phyloP scores from a whole-genome alignment of 139 green algal genomes.

The Diplosphaera chodatii region DNA sequence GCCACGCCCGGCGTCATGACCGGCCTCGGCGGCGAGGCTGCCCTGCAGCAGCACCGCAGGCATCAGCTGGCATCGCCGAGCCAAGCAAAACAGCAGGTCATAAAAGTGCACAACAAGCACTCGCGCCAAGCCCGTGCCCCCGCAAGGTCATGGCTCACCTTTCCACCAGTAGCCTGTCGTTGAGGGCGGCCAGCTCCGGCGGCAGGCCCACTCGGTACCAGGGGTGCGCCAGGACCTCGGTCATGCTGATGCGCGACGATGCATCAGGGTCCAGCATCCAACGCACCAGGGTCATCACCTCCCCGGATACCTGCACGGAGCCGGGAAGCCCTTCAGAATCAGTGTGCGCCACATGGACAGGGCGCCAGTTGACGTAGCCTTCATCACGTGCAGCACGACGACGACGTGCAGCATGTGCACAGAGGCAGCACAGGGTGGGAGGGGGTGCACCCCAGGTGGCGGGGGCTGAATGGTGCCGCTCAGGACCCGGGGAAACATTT shows the following conservation, averaged over 20 bases:
- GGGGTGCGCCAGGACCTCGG: slow-evolving; percentile 43
- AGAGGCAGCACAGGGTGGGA: neutral
- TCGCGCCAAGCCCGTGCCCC: too few species aligned
- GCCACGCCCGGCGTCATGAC: too few species aligned
- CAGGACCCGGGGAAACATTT: neutral
- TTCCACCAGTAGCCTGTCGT: slow-evolving; percentile 21
- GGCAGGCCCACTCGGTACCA: slow-evolving; percentile 56
- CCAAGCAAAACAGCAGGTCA: too few species aligned
- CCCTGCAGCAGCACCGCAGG: too few species aligned
- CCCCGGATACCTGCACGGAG: slow-evolving; percentile 47
- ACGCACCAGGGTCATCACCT: slow-evolving; percentile 64
- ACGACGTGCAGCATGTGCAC: neutral
- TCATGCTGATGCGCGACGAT: slow-evolving; percentile 35
- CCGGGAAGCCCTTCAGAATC: slow-evolving; percentile 66
- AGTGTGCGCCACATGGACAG: slow-evolving; percentile 60
- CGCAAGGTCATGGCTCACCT: too few species aligned
- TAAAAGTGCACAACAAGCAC: too few species aligned
- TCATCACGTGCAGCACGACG: too few species aligned
- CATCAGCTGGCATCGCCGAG: too few species aligned
- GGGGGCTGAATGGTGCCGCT: too few species aligned
- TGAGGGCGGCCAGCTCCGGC: slow-evolving; percentile 17
- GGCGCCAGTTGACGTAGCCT: too few species aligned
- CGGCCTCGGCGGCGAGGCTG: too few species aligned
- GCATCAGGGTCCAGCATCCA: slow-evolving; percentile 50
- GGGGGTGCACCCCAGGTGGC: neutral